Conservation (phyloP, 306 rosid species). For the Cicer yamashitae region DNA sequence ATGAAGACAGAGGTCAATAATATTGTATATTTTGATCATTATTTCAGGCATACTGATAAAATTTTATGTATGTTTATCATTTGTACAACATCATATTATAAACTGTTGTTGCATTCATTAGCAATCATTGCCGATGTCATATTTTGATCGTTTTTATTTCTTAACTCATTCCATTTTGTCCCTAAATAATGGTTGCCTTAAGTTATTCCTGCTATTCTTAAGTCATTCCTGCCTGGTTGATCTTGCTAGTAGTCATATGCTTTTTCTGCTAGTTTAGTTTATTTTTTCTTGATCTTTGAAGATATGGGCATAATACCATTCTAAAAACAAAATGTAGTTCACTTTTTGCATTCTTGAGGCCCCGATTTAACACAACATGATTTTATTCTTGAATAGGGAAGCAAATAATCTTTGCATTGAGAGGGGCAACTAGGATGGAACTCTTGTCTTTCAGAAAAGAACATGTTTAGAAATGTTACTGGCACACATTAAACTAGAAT, state of each 20-base stretch:
- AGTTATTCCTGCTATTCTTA: too few species aligned
- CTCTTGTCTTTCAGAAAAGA: slow-evolving; percentile 9
- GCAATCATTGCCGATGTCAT: too few species aligned
- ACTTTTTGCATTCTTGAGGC: slow-evolving; percentile 31
- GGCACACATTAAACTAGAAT: slow-evolving; percentile 23
- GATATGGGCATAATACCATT: not conserved
- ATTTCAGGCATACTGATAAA: too few species aligned
- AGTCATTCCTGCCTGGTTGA: too few species aligned
- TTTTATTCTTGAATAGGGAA: slow-evolving; percentile 5
- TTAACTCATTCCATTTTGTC: too few species aligned
- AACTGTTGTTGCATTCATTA: too few species aligned
- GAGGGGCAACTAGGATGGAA: slow-evolving; percentile 10
- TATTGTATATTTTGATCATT: too few species aligned
- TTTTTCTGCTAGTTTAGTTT: slow-evolving; percentile 4
- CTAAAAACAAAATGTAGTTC: slow-evolving; percentile 1
- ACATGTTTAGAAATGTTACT: slow-evolving; percentile 25
- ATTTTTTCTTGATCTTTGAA: not conserved
- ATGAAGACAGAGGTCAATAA: too few species aligned
- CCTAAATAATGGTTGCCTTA: too few species aligned
- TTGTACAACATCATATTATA: too few species aligned
- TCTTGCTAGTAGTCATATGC: not conserved
- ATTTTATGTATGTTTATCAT: too few species aligned
- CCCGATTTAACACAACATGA: not conserved
- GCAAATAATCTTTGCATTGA: slow-evolving; percentile 21
- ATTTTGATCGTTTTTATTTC: too few species aligned